Evolutionary conservation across 73 alveolate species (phyloP).

Genomic region (Loxodes magnus): DNA sequence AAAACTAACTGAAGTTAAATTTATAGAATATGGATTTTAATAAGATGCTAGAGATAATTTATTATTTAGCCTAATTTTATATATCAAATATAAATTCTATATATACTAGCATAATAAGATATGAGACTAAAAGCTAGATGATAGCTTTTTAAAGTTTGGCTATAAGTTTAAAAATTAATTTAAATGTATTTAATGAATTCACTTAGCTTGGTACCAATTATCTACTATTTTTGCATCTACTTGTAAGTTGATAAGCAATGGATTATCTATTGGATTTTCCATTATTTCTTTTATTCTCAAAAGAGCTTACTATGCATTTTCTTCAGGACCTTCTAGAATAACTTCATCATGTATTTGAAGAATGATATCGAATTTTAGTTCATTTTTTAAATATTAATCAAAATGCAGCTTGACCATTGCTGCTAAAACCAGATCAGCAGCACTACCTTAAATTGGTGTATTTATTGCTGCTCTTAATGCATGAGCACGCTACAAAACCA

Average conservation of each 20-base stretch:
- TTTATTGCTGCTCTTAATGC: slow-evolving; percentile 82
- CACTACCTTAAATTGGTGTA: slow-evolving; percentile 91
- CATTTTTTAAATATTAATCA: slow-evolving; percentile 13
- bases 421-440: slow-evolving; percentile 93
- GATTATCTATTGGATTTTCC: slow-evolving; percentile 63
- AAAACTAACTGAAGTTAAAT: no score
- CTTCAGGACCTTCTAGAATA: slow-evolving; percentile 88
- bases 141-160: no score
- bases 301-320: slow-evolving; percentile 51
- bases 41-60: no score
- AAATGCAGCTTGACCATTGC: slow-evolving; percentile 70
- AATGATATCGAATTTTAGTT: slow-evolving; percentile 24
- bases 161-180: no score
- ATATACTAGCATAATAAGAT: no score
- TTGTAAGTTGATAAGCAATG: slow-evolving; percentile 45
- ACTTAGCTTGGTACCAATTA: slow-evolving; percentile 80
- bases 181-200: no score
- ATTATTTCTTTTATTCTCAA: slow-evolving; percentile 34
- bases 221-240: slow-evolving; percentile 76
- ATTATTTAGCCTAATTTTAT: no score
- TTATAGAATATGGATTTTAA: no score
- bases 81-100: no score
- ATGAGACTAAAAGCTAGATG: no score
- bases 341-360: slow-evolving; percentile 90
- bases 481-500: slow-evolving; percentile 15